Evolutionary conservation across 2,329 filamentous ascomycete species (phyloP).

Genomic region (Fusarium fujikuroi): DNA sequence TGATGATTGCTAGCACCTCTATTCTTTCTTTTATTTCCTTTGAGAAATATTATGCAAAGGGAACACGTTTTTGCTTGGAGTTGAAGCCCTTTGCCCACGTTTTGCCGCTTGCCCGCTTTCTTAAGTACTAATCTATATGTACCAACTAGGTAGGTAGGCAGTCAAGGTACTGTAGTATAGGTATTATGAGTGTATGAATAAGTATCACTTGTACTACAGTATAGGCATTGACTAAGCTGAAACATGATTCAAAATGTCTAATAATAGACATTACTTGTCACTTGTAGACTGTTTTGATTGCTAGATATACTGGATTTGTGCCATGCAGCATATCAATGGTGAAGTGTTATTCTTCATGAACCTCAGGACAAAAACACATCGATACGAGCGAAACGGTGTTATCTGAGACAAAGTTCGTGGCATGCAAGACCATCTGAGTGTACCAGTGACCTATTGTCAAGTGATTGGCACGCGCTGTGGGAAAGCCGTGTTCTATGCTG

Average conservation of each 20-base stretch:
- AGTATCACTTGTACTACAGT: not conserved
- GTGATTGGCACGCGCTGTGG: constrained; percentile 24
- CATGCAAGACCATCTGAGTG: constrained; percentile 1
- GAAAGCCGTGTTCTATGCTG: not conserved
- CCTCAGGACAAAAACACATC: not conserved
- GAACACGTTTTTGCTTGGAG: not conserved
- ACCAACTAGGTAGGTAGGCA: not conserved
- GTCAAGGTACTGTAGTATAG: not conserved
- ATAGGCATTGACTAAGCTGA: not conserved
- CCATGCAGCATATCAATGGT: not conserved
- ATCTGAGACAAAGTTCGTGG: not conserved
- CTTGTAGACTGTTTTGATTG: not conserved
- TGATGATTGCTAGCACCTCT: not conserved
- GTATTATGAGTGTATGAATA: not conserved
- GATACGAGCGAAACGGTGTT: not conserved
- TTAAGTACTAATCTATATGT: not conserved
- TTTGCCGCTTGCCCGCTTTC: not conserved
- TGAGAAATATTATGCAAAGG: not conserved
- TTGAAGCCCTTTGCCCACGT: not conserved
- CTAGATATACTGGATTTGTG: not conserved
- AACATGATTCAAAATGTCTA: not conserved
- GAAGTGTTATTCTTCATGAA: constrained; percentile 1
- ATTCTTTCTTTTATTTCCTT: not conserved
- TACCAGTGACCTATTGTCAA: constrained; percentile 7
- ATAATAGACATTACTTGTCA: not conserved